Conservation (phyloP, 192 early-diverging fungal species). For the Lobulomyces angularis region DNA sequence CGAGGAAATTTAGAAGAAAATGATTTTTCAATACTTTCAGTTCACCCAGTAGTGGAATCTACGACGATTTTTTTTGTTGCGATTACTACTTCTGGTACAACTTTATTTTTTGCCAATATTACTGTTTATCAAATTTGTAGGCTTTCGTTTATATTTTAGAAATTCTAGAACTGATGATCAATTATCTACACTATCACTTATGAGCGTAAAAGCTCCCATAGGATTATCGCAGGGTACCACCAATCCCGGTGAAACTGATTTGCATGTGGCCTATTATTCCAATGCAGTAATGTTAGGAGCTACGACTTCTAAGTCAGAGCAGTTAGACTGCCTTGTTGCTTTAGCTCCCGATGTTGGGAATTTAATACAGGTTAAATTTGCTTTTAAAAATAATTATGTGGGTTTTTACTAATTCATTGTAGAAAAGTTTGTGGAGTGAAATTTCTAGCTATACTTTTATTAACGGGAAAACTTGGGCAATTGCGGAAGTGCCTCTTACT, state of each 20-base stretch:
- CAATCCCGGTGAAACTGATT: slow-evolving; percentile 11
- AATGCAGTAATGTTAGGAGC: slow-evolving; percentile 59
- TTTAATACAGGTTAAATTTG: slow-evolving; percentile 6
- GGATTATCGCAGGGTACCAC: slow-evolving; percentile 2
- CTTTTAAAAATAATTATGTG: background rate
- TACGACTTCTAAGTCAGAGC: slow-evolving; percentile 49
- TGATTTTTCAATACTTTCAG: slow-evolving; percentile 57
- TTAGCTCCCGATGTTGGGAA: slow-evolving; percentile 49
- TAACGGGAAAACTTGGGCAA: slow-evolving; percentile 74
- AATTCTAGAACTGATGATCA: no score
- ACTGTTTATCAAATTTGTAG: slow-evolving; percentile 11
- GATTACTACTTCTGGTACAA: slow-evolving; percentile 53
- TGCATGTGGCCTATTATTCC: slow-evolving; percentile 56
- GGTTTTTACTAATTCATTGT: no score
- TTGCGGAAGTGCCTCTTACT: slow-evolving; percentile 41
- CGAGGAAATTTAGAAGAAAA: slow-evolving; percentile 28
- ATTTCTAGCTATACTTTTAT: slow-evolving; percentile 24
- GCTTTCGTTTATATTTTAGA: slow-evolving; percentile 71
- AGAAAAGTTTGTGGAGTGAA: slow-evolving; percentile 15
- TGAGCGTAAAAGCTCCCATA: background rate
- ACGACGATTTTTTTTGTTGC: slow-evolving; percentile 59
- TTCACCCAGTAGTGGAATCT: slow-evolving; percentile 64
- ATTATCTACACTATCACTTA: slow-evolving; percentile 4
- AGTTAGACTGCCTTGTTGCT: slow-evolving; percentile 55
- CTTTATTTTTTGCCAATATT: slow-evolving; percentile 6